These are phyloP conservation scores for Cercospora beticola DNA, from an alignment of 2,329 filamentous ascomycete species.

Conservation along the genomic window DNA sequence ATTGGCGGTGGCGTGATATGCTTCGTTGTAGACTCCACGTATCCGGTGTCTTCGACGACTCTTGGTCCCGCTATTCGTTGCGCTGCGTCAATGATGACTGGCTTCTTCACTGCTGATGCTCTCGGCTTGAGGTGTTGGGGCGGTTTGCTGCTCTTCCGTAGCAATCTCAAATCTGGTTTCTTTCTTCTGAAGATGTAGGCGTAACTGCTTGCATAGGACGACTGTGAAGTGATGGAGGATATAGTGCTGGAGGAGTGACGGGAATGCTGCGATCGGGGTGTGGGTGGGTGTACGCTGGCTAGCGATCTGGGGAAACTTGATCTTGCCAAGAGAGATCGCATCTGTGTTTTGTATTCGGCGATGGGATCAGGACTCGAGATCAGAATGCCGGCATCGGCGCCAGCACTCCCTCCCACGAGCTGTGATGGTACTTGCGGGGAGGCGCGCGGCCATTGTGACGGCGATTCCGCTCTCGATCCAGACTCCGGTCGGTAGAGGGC, in stretches of 20 bases:
- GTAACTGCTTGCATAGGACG: conserved; percentile 33
- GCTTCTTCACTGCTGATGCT: conserved; percentile 1
- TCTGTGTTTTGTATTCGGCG: conserved; percentile 16
- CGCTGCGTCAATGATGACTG: neutral
- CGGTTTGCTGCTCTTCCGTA: conserved; percentile 34
- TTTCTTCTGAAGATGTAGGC: conserved; percentile 28
- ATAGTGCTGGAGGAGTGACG: conserved; percentile 11
- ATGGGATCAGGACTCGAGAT: conserved; percentile 14
- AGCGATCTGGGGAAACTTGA: conserved; percentile 4
- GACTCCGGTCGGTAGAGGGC: conserved; percentile 29
- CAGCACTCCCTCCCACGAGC: conserved; percentile 37
- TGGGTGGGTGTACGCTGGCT: conserved; percentile 10
- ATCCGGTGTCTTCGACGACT: conserved; percentile 32
- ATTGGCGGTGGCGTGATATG: conserved; percentile 7
- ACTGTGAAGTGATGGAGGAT: conserved; percentile 20
- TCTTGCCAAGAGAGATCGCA: neutral
- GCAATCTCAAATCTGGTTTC: conserved; percentile 28
- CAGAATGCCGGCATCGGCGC: conserved; percentile 35
- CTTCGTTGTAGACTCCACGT: conserved; percentile 18
- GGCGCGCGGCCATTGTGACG: conserved; percentile 35
- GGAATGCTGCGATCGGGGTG: conserved; percentile 18
- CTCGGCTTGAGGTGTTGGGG: conserved; percentile 28
- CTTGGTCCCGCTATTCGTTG: conserved; percentile 21
- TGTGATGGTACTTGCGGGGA: conserved; percentile 36
- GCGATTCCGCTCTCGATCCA: conserved; percentile 33